phyloP scores from a whole-genome alignment of 176 grass and related monocot genomes.

The Carex parvula region DNA sequence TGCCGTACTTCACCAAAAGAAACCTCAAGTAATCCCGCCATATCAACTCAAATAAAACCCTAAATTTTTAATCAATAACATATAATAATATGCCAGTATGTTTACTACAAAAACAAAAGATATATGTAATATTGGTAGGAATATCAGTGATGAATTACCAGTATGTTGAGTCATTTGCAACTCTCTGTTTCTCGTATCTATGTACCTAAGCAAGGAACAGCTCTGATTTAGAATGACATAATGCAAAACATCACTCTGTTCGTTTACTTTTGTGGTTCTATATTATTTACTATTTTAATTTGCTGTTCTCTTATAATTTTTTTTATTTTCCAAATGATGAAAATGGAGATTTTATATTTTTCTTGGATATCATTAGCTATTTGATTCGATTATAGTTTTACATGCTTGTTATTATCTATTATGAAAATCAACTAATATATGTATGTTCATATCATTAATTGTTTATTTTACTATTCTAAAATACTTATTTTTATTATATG shows the following conservation, averaged over 20 bases:
- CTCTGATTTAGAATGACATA: neutral
- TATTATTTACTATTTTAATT: neutral
- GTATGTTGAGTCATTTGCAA: slow-evolving; percentile 95
- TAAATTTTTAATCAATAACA: slow-evolving; percentile 27
- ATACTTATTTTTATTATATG: too few species aligned
- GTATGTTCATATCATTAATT: too few species aligned
- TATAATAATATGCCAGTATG: neutral
- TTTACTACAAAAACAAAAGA: neutral
- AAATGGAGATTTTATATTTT: too few species aligned
- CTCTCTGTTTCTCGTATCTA: slow-evolving; percentile 82
- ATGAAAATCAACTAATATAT: too few species aligned
- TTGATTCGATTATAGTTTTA: too few species aligned
- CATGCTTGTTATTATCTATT: too few species aligned
- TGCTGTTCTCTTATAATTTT: neutral
- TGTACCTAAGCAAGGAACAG: slow-evolving; percentile 40
- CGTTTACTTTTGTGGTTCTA: neutral
- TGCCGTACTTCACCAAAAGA: slow-evolving; percentile 78
- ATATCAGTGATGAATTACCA: slow-evolving; percentile 50
- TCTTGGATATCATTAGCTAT: too few species aligned
- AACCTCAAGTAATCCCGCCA: slow-evolving; percentile 98
- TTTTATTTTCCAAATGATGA: neutral
- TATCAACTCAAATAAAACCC: slow-evolving; percentile 97
- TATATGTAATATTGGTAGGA: slow-evolving; percentile 7
- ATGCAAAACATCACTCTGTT: neutral
- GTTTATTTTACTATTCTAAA: too few species aligned